Conservation (phyloP, 1,284 basidiomycete genomes). For the Ustilago shanxiensis region DNA sequence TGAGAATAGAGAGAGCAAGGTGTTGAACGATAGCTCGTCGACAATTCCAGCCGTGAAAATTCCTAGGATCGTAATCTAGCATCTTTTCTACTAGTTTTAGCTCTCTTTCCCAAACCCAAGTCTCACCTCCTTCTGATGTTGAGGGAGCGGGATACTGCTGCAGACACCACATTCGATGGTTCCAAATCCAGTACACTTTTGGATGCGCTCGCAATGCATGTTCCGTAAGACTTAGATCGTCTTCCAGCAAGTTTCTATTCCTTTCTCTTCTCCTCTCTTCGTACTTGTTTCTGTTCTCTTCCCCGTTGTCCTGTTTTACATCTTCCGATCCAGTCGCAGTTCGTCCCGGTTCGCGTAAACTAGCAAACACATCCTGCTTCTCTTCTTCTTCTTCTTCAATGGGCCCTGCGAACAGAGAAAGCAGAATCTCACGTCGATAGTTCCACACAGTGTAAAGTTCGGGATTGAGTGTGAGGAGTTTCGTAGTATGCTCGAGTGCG, state of each 20-base stretch:
- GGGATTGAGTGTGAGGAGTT: conserved; percentile 64
- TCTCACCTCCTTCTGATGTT: background rate
- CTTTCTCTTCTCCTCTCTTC: conserved; percentile 5
- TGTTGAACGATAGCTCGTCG: conserved; percentile 59
- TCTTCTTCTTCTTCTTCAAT: background rate
- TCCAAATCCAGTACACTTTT: conserved; percentile 70
- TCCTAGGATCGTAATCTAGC: conserved; percentile 66
- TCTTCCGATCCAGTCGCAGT: too few relatives aligned
- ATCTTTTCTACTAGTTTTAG: conserved; percentile 65
- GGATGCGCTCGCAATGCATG: conserved; percentile 65
- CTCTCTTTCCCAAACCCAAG: conserved; percentile 60
- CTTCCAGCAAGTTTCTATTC: conserved; percentile 37
- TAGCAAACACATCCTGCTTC: conserved; percentile 53
- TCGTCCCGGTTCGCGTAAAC: conserved; percentile 5
- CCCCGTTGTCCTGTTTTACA: background rate
- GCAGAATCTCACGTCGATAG: conserved; percentile 58
- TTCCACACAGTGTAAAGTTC: conserved; percentile 69
- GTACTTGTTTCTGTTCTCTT: background rate
- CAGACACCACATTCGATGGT: conserved; percentile 68
- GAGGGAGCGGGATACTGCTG: conserved; percentile 32
- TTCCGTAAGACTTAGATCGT: conserved; percentile 64
- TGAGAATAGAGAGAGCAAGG: conserved; percentile 42
- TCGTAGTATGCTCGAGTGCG: conserved; percentile 56
- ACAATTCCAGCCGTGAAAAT: conserved; percentile 69
- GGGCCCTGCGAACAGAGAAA: conserved; percentile 35